phyloP scores from a whole-genome alignment of 805 yeast species.

The Candida bentonensis region DNA sequence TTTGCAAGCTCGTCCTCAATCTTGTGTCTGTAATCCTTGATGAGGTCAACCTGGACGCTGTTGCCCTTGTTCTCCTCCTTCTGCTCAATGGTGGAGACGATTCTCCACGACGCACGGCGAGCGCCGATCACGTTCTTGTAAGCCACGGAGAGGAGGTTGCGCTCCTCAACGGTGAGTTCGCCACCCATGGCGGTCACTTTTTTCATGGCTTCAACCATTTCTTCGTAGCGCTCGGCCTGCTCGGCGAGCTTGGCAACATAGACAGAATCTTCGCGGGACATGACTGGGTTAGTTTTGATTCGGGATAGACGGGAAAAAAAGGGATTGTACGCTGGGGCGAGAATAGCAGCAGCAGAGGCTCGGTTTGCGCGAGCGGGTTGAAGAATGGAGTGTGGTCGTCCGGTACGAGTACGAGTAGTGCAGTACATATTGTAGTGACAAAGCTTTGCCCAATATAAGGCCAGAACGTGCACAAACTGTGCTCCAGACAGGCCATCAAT shows the following conservation, averaged over 20 bases:
- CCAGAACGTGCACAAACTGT: no score
- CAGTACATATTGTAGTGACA: no score
- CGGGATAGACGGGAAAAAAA: no score
- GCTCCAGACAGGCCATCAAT: no score
- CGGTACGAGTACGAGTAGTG: no score
- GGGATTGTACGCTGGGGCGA: no score
- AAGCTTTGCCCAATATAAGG: no score
- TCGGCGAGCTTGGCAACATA: conserved; percentile 97
- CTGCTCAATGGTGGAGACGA: conserved; percentile 96
- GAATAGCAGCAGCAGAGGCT: no score
- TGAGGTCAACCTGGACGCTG: conserved; percentile 72
- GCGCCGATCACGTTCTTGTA: conserved; percentile 98
- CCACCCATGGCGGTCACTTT: conserved; percentile 56
- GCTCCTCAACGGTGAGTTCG: conserved; percentile 95
- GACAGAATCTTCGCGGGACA: conserved; percentile 86
- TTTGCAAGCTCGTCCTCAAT: conserved; percentile 88
- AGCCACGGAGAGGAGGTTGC: conserved; percentile 92
- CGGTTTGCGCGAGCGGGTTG: neutral
- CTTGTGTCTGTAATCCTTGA: conserved; percentile 91
- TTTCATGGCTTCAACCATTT: conserved; percentile 98
- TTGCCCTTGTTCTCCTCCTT: conserved; percentile 98
- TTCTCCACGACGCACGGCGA: conserved; percentile 99
- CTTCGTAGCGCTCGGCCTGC: conserved; percentile 99
- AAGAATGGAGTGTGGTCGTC: neutral
- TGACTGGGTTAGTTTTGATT: conserved; percentile 5